phyloP scores from a whole-genome alignment of 192 early-diverging fungal species.

The Coemansia sp. region DNA sequence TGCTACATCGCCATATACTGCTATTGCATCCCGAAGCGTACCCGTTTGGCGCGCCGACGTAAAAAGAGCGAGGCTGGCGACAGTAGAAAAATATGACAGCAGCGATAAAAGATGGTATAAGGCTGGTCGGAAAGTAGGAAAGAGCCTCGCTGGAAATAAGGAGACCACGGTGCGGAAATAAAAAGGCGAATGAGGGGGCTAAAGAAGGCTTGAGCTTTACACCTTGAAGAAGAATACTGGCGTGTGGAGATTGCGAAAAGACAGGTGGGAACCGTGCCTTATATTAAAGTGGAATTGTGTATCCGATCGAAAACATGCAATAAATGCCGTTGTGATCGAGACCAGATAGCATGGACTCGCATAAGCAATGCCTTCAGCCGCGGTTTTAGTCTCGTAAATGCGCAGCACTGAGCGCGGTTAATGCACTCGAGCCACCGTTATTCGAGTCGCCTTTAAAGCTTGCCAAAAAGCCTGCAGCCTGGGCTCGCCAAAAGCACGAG shows the following conservation, averaged over 20 bases:
- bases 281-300: conserved; percentile 1
- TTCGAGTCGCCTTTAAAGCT: too few relatives aligned
- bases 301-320: background rate
- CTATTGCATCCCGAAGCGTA: background rate
- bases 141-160: conserved; percentile 5
- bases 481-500: too few relatives aligned
- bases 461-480: too few relatives aligned
- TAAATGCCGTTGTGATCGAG: conserved; percentile 3
- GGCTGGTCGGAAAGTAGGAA: background rate
- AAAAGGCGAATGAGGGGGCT: background rate
- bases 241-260: conserved; percentile 19
- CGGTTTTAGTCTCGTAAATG: background rate
- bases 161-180: background rate
- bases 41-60: background rate
- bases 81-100: background rate
- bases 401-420: background rate
- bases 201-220: background rate
- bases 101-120: background rate
- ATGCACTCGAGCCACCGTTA: too few relatives aligned
- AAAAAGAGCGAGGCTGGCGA: background rate
- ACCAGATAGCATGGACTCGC: background rate
- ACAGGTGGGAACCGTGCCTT: conserved; percentile 6
- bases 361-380: conserved; percentile 1
- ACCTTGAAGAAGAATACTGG: conserved; percentile 4
- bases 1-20: background rate